Conservation (phyloP, 2,329 filamentous ascomycete genomes). For the Emericellopsis cladophorae region DNA sequence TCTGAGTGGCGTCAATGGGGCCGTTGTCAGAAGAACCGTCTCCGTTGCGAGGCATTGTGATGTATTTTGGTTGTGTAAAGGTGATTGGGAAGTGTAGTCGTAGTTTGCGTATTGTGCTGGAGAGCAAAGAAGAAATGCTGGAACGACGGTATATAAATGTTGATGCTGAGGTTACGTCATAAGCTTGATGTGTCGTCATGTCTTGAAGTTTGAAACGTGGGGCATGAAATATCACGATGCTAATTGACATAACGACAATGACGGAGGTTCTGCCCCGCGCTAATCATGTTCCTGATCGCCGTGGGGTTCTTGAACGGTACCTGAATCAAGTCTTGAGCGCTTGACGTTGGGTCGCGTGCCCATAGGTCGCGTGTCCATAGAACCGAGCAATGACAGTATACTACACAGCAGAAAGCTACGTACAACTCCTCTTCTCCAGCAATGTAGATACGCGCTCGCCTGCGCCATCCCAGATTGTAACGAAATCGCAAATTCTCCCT, state of each 20-base stretch:
- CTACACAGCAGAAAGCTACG: too few species aligned
- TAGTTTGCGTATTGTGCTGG: not conserved
- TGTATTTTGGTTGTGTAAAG: not conserved
- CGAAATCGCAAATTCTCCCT: too few species aligned
- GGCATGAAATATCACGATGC: not conserved
- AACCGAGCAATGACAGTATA: too few species aligned
- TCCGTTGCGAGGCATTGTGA: slow-evolving; percentile 37
- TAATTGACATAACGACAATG: not conserved
- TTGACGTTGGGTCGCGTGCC: too few species aligned
- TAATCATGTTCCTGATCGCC: not conserved
- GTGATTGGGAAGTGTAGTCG: not conserved
- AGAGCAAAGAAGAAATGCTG: not conserved
- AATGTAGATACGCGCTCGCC: too few species aligned
- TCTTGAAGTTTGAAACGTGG: slow-evolving; percentile 4
- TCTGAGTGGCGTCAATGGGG: slow-evolving; percentile 22
- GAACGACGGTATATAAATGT: not conserved
- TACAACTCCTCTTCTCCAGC: too few species aligned
- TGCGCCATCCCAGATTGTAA: too few species aligned
- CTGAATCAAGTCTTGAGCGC: too few species aligned
- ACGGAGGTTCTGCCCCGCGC: not conserved
- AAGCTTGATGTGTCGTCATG: slow-evolving; percentile 5
- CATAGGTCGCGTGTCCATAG: too few species aligned
- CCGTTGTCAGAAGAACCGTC: slow-evolving; percentile 34
- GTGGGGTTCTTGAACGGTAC: too few species aligned
- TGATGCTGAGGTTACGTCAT: not conserved